Evolutionary conservation across 2,329 filamentous ascomycete genomes (phyloP).

Genomic region (Chaetoscypha palmicola): DNA sequence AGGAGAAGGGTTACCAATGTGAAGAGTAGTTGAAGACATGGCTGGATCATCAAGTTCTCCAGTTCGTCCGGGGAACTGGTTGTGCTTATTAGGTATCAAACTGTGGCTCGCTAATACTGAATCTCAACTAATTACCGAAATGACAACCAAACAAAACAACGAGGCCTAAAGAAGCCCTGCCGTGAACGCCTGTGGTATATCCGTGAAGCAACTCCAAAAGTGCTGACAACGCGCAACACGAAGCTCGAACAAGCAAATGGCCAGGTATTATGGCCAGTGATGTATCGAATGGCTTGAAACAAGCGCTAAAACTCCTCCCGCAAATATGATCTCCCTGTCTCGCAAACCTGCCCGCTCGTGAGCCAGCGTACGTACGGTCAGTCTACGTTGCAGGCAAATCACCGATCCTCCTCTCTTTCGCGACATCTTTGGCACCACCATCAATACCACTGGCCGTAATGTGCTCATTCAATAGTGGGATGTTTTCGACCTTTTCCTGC

Average conservation of each 20-base stretch:
- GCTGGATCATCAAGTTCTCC: background rate
- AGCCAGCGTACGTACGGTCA: too few species aligned
- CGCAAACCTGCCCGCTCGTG: too few species aligned
- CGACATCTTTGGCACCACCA: constrained; percentile 38
- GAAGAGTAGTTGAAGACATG: background rate
- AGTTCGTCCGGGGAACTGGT: background rate
- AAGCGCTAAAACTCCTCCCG: background rate
- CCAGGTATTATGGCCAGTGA: too few species aligned
- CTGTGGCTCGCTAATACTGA: background rate
- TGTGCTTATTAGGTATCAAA: constrained; percentile 1
- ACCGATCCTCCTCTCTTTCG: constrained; percentile 40
- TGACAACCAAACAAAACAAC: too few species aligned
- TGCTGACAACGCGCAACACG: background rate
- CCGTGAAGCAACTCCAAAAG: background rate
- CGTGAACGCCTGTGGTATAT: constrained; percentile 4
- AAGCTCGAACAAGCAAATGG: background rate
- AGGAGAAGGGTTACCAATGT: background rate
- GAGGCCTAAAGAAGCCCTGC: background rate
- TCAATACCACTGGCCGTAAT: constrained; percentile 39
- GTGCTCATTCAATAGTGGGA: constrained; percentile 50
- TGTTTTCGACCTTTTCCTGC: constrained; percentile 40
- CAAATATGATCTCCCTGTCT: background rate
- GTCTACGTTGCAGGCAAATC: constrained; percentile 27
- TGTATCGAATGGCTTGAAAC: too few species aligned
- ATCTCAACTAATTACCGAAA: constrained; percentile 12